phyloP scores from a whole-genome alignment of 129 eudicot species.

The Flaveria linearis region DNA sequence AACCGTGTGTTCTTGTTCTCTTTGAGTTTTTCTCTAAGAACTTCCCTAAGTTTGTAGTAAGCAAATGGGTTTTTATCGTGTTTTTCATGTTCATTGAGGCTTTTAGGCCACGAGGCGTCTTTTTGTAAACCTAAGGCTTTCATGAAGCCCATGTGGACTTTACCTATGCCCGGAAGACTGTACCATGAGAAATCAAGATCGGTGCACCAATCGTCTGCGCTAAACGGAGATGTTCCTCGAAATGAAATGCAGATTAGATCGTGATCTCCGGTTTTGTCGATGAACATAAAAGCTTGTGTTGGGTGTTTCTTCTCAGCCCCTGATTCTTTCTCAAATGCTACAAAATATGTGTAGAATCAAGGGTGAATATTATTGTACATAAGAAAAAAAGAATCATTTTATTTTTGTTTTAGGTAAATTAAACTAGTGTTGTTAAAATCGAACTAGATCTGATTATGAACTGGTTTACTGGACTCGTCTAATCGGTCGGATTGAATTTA shows the following conservation, averaged over 20 bases:
- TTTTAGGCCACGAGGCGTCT: constrained; percentile 32
- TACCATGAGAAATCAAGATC: constrained; percentile 68
- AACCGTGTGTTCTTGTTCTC: constrained; percentile 40
- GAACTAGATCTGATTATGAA: too few species aligned
- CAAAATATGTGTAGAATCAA: background rate
- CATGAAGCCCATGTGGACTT: constrained; percentile 52
- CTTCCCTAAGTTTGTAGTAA: constrained; percentile 46
- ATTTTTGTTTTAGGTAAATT: too few species aligned
- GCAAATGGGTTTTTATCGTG: constrained; percentile 25
- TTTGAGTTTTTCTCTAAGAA: constrained; percentile 28
- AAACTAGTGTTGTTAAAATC: too few species aligned
- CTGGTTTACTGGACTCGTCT: too few species aligned
- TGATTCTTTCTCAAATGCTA: constrained; percentile 12
- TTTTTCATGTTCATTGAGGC: constrained; percentile 12
- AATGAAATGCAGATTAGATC: constrained; percentile 53
- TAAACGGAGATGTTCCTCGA: constrained; percentile 61
- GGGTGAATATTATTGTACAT: too few species aligned
- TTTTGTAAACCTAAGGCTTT: constrained; percentile 52
- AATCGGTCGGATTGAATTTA: too few species aligned
- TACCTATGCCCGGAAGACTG: constrained; percentile 45
- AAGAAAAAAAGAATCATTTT: too few species aligned
- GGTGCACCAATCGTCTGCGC: constrained; percentile 52
- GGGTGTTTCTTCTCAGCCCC: background rate
- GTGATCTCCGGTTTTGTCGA: constrained; percentile 26
- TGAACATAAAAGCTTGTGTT: constrained; percentile 57